Evolutionary conservation across 495 filamentous ascomycete species (phyloP).

Genomic region (Aspergillus affinis): DNA sequence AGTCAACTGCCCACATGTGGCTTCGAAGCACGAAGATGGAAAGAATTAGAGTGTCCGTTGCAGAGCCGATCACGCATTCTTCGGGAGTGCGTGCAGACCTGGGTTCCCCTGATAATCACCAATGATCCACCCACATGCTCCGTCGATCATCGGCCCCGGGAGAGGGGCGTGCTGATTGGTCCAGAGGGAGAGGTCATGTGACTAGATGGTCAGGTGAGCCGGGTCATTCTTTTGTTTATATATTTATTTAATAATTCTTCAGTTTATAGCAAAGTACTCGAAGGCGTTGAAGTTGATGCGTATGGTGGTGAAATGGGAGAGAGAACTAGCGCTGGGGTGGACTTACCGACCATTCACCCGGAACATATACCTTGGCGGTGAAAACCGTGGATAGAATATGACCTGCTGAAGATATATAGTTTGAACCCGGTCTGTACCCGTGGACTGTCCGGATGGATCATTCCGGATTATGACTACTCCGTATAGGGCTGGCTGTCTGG

Average conservation of each 20-base stretch:
- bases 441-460: too few relatives aligned
- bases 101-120: conserved; percentile 1
- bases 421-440: too few relatives aligned
- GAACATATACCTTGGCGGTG: too few relatives aligned
- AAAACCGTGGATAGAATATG: too few relatives aligned
- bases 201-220: not conserved
- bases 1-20: not conserved
- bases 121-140: conserved; percentile 12
- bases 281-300: too few relatives aligned
- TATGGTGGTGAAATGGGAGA: too few relatives aligned
- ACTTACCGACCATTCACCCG: too few relatives aligned
- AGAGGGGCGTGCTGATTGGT: not conserved
- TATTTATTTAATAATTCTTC: not conserved
- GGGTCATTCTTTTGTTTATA: not conserved
- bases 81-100: not conserved
- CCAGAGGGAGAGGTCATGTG: not conserved
- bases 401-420: too few relatives aligned
- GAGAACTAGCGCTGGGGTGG: too few relatives aligned
- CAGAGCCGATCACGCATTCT: not conserved
- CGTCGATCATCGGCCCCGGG: not conserved
- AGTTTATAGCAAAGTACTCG: too few relatives aligned
- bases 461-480: too few relatives aligned
- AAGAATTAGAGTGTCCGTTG: not conserved
- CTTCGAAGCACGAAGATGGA: not conserved
- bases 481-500: too few relatives aligned